Conservation (phyloP, 2,329 filamentous ascomycete genomes). For the Lizonia empirigonia region DNA sequence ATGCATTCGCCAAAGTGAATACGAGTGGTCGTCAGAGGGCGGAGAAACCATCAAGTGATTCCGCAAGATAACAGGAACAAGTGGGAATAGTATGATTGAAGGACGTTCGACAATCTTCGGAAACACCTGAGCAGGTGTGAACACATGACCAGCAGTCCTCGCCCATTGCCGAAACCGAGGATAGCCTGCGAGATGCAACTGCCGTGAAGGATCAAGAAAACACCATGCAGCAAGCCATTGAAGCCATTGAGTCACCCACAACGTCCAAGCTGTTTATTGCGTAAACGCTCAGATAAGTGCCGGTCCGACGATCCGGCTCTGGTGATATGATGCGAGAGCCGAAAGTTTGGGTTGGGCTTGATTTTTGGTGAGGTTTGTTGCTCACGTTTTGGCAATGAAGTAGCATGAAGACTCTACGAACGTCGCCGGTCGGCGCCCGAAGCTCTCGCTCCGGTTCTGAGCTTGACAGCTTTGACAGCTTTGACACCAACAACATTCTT, state of each 20-base stretch:
- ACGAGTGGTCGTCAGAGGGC: no score
- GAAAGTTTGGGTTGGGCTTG: neutral
- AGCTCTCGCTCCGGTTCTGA: neutral
- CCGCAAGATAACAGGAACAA: no score
- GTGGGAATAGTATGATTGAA: no score
- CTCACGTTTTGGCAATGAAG: neutral
- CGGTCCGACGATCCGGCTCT: neutral
- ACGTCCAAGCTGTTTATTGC: neutral
- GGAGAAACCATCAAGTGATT: no score
- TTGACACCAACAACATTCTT: neutral
- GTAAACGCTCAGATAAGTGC: neutral
- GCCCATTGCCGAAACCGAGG: constrained; percentile 8
- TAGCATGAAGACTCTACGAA: no score
- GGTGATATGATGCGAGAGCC: neutral
- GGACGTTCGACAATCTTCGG: neutral
- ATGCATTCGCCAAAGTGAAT: neutral
- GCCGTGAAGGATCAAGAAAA: neutral
- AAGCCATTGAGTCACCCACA: neutral
- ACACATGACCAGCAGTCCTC: neutral
- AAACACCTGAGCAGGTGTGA: neutral
- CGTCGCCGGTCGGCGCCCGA: neutral
- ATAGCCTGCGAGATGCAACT: neutral
- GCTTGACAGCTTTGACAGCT: neutral
- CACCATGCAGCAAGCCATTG: neutral
- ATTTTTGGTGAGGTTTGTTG: neutral